These are phyloP conservation scores for Lactuca saligna DNA, from an alignment of 129 eudicot genomes.

Conservation along the genomic window DNA sequence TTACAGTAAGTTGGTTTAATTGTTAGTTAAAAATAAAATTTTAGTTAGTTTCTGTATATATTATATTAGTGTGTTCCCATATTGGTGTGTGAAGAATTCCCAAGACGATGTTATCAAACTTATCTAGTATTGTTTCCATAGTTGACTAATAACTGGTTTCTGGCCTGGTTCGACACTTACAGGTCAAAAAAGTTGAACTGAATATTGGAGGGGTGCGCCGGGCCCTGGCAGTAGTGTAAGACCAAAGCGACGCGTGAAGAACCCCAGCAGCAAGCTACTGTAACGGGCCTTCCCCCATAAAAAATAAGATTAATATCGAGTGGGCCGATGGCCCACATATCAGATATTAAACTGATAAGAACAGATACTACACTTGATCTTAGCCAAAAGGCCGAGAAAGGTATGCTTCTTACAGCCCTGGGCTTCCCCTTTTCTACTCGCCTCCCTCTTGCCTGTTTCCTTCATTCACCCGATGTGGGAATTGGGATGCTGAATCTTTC, in stretches of 20 bases:
- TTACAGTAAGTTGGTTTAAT: no score
- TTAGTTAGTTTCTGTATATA: no score
- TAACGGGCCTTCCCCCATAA: not conserved
- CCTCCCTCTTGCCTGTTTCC: not conserved
- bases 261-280: not conserved
- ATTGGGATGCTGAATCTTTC: no score
- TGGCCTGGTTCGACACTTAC: no score
- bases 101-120: no score
- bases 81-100: no score
- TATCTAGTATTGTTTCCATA: no score
- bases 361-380: slow-evolving; percentile 82
- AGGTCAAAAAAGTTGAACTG: no score
- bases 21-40: no score
- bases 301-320: not conserved
- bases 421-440: not conserved
- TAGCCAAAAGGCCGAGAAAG: slow-evolving; percentile 85
- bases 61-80: no score
- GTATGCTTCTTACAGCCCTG: slow-evolving; percentile 24
- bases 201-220: no score
- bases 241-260: not conserved
- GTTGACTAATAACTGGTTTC: no score
- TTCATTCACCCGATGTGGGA: not conserved
- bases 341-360: slow-evolving; percentile 57
- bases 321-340: slow-evolving; percentile 27
- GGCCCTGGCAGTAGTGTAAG: not conserved